Percentiles rank a stretch among this genome's conserved stretches.
These are phyloP conservation scores for Domatiomyces globalis DNA, from an alignment of 2,329 filamentous ascomycete species.

Conservation along the genomic window DNA sequence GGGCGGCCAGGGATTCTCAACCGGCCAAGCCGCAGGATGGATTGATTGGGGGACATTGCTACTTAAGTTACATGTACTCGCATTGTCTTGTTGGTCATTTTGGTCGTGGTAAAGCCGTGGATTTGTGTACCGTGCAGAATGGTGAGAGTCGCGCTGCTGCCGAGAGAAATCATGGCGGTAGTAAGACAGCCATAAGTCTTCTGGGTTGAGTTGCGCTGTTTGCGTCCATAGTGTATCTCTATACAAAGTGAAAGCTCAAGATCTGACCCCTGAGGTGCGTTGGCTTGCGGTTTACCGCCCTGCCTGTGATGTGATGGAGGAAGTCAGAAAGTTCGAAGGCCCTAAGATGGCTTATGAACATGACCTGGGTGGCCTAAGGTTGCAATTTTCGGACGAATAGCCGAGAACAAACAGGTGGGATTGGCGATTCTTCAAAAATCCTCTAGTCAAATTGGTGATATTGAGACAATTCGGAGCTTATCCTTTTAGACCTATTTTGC, in stretches of 20 bases:
- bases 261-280: constrained; percentile 1
- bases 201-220: constrained; percentile 1
- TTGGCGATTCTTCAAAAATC: not conserved
- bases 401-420: not conserved
- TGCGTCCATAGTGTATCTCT: constrained; percentile 10
- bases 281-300: constrained; percentile 5
- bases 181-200: constrained; percentile 2
- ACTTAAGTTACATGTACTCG: constrained; percentile 7
- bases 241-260: constrained; percentile 10
- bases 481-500: not conserved
- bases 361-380: constrained; percentile 5
- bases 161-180: constrained; percentile 11
- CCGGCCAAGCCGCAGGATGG: not conserved
- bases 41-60: constrained; percentile 1
- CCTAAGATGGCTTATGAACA: constrained; percentile 3
- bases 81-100: constrained; percentile 11
- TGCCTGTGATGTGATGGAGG: constrained; percentile 10
- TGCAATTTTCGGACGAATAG: not conserved
- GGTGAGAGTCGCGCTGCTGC: constrained; percentile 8
- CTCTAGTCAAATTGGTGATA: not conserved
- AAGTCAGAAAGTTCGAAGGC: not conserved
- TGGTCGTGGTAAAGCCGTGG: constrained; percentile 7
- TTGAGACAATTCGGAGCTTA: not conserved
- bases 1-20: not conserved
- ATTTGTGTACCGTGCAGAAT: constrained; percentile 5